Conservation (phyloP, 306 rosid species). For the Casuarina glauca region DNA sequence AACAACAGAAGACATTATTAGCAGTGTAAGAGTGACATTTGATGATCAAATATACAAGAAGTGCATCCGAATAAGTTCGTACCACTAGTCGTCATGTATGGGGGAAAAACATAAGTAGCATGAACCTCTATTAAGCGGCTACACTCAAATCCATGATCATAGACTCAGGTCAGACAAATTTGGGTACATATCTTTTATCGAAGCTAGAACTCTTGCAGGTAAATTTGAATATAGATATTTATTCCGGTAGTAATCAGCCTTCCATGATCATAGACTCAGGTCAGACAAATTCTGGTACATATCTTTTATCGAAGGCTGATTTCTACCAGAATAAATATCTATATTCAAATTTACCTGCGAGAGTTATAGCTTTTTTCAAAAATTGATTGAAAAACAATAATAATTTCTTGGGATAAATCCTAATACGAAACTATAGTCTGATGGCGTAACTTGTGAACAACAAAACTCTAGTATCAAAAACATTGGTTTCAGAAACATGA, state of each 20-base stretch:
- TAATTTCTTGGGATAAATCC: background rate
- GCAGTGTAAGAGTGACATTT: constrained; percentile 25
- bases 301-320: background rate
- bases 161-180: background rate
- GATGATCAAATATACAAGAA: background rate
- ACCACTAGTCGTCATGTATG: constrained; percentile 14
- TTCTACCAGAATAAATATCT: background rate
- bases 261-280: background rate
- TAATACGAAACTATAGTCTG: background rate
- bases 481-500: background rate
- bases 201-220: background rate
- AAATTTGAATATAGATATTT: background rate
- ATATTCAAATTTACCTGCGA: background rate
- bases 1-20: constrained; percentile 39
- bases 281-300: background rate
- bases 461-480: background rate
- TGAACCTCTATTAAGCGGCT: constrained; percentile 15
- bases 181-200: background rate
- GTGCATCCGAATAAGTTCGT: background rate
- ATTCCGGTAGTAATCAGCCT: background rate
- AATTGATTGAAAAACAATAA: background rate
- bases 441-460: background rate
- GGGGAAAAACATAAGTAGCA: constrained; percentile 2
- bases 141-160: constrained; percentile 9
- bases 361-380: background rate